Evolutionary conservation across 345 rosid genomes (phyloP), one percentile per base, ranked within the genome.

Genomic region (Lenwebbia sp.): DNA sequence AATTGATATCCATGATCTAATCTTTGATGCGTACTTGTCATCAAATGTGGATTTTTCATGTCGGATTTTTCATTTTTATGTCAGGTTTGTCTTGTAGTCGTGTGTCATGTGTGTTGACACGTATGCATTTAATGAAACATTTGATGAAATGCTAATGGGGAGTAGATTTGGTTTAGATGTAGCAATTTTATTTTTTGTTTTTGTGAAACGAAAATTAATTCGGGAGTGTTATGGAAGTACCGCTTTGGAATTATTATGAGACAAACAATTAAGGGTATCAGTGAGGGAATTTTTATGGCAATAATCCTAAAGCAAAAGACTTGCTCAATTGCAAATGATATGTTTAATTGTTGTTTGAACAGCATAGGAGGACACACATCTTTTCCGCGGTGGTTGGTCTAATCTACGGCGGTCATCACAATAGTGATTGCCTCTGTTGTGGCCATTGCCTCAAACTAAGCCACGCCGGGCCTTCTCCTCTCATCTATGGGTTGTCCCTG

Each of bases 341-440:
- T 30, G 23, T 30, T 65, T 7, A 33, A 15, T 7, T 15, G 4
- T 60, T 15, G 8, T 60, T 28, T 7, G 22, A 22, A 65, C 12
- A 2, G 41, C 41, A 65, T 62, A 15, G 8, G 15, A 62, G 12
- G 22, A 17, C 23, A 17, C 23, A 2, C 41, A 62, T 62, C 1
- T 7, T 65, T 28, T 65, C 21, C 12, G 74, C 1, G 21, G 74
- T 15, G 74, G 74, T 60, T 14, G 5, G 44, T 65, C 44, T 15
- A 17, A 65, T 33, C 76, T 5, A 65, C 6, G 44, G 22, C 12
- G 4, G 33, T 17, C 23, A 3, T 30, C 12, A 3, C 17, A 1
- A 17, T 0, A 4, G 23, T 4, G 23, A 25, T 11, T 17, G 13
- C 17, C 44, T 19, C 1, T 1, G 6, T 19, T 11, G 11, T 2